Evolutionary conservation across 1,284 basidiomycete species (phyloP), one percentile per base, ranked within the genome.

Genomic region (Tilletia indica): DNA sequence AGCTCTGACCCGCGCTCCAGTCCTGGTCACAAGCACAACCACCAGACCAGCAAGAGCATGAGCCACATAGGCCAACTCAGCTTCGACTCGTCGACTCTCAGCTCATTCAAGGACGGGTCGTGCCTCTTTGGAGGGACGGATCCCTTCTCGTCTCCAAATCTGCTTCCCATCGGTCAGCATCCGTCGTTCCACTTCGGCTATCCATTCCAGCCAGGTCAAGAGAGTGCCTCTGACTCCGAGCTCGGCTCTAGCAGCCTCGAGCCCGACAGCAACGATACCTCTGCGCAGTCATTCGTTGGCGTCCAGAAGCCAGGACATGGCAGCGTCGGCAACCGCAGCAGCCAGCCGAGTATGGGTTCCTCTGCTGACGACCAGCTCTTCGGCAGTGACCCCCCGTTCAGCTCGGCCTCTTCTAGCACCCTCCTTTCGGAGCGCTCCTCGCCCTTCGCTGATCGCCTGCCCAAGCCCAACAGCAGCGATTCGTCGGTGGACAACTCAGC

Each of bases 31-130:
- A 19, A 54, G 51, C 42, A 58, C 16, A n/a, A 31, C 21, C 61
- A 64, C 39, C 61, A 64, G 61, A 16, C 31, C 16, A 64, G 61
- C 61, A 64, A 64, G 61, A 64, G 61, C 38, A 25, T 64, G 34
- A 64, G 61, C n/a, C 34, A 64, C 61, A 12, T 64, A 16, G 61
- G 34, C 4, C 61, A 19, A 25, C 21, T 54, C 16, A 19, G 51
- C 51, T 25, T 54, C 16, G 51, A 25, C 51, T 25, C 51, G 12
- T 19, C 19, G 19, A 25, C 21, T 11, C 6, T 54, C 11, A 54
- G 19, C 51, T 54, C 61, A 11, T 3, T 6, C 36, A 6, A 39
- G 36, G 34, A 34, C 12, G 5, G 56, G 5, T 12, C 56, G 12
- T 21, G 9, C 36, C n/a, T 64, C 61, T 64, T 39, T 21, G 61